Evolutionary conservation across 2,329 filamentous ascomycete genomes (phyloP).

Genomic region (Epichloe scottii): DNA sequence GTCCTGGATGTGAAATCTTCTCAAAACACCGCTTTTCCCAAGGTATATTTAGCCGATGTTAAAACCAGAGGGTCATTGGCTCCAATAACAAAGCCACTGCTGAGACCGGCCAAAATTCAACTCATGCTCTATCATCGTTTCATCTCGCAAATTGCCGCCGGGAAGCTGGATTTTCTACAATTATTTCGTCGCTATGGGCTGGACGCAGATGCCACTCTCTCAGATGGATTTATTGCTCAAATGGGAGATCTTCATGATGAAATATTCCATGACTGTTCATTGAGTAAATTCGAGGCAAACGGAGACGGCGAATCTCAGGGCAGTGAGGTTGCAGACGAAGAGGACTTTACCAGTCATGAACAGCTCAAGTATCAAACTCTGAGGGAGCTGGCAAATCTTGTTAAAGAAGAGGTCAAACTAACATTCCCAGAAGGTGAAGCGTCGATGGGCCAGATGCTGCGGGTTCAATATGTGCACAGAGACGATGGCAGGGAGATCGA

Average conservation of each 20-base stretch:
- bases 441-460: constrained; percentile 37
- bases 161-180: constrained; percentile 53
- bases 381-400: constrained; percentile 31
- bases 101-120: constrained; percentile 72
- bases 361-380: constrained; percentile 36
- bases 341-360: constrained; percentile 8
- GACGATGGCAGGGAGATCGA: constrained; percentile 40
- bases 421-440: constrained; percentile 40
- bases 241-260: constrained; percentile 57
- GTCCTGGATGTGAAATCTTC: constrained; percentile 11
- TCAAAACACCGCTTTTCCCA: constrained; percentile 8
- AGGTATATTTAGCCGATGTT: constrained; percentile 70
- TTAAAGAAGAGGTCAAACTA: constrained; percentile 31
- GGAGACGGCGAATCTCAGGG: not conserved
- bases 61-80: constrained; percentile 65
- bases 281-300: constrained; percentile 19
- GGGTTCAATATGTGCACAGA: constrained; percentile 41
- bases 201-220: constrained; percentile 53
- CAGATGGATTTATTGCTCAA: constrained; percentile 66
- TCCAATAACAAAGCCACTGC: constrained; percentile 52
- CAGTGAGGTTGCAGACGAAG: not conserved
- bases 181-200: constrained; percentile 64
- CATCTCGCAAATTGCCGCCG: constrained; percentile 61
- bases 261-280: constrained; percentile 39
- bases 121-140: constrained; percentile 82